phyloP scores from a whole-genome alignment of 306 rosid species.

The Styphnolobium japonicum region DNA sequence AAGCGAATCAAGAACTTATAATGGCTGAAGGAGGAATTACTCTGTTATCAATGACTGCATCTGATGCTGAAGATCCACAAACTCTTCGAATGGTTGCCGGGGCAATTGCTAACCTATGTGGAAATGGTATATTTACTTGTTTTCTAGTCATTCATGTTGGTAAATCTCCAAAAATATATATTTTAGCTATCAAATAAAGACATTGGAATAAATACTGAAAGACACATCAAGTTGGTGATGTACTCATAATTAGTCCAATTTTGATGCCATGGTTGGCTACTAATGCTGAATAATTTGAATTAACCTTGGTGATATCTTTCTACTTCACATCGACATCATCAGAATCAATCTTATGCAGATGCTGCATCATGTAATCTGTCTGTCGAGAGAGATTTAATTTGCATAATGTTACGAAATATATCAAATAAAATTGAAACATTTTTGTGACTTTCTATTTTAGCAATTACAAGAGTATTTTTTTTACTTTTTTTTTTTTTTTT shows the following conservation, averaged over 20 bases:
- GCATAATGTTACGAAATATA: neutral
- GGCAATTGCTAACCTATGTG: conserved; percentile 94
- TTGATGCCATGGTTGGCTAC: neutral
- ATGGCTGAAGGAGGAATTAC: conserved; percentile 95
- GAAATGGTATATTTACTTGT: conserved; percentile 68
- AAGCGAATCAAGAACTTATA: conserved; percentile 93
- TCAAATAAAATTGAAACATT: neutral
- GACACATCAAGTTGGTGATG: neutral
- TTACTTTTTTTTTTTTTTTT: neutral
- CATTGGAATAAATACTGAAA: conserved; percentile 6
- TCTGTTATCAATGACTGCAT: conserved; percentile 83
- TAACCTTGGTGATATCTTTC: neutral
- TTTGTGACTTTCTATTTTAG: neutral
- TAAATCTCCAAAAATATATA: neutral
- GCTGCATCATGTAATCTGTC: neutral
- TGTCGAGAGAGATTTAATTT: neutral
- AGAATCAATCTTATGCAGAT: neutral
- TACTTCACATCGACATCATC: neutral
- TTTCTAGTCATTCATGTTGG: neutral
- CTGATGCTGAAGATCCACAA: conserved; percentile 97
- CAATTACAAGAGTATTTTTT: neutral
- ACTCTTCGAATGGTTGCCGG: conserved; percentile 99
- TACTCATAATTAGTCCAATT: neutral
- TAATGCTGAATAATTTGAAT: conserved; percentile 8
- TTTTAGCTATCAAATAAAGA: neutral